Evolutionary conservation across 2,329 filamentous ascomycete species (phyloP).

Genomic region (Diaporthe velutina): DNA sequence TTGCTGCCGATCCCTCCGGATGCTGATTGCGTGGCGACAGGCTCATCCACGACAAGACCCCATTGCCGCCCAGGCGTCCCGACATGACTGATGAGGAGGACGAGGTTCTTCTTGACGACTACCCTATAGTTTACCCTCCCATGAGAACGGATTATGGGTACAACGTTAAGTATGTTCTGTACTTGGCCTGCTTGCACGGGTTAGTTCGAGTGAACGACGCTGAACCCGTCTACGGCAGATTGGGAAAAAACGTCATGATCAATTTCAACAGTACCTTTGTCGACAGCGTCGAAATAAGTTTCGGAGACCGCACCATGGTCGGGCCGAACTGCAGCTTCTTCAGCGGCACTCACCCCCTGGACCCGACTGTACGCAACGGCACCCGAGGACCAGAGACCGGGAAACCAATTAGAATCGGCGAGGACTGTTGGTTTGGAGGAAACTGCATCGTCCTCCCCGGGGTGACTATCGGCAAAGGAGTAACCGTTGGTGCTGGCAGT

Average conservation of each 20-base stretch:
- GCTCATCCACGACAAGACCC: slow-evolving; percentile 71
- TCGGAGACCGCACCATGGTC: slow-evolving; percentile 82
- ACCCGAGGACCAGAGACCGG: slow-evolving; percentile 81
- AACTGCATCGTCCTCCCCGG: slow-evolving; percentile 80
- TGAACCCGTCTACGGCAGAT: slow-evolving; percentile 47
- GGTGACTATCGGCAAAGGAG: slow-evolving; percentile 81
- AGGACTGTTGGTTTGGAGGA: slow-evolving; percentile 86
- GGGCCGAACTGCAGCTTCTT: slow-evolving; percentile 85
- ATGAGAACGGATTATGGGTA: slow-evolving; percentile 83
- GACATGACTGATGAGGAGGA: slow-evolving; percentile 69
- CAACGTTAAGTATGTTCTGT: slow-evolving; percentile 69
- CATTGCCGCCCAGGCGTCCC: slow-evolving; percentile 70
- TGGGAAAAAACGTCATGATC: slow-evolving; percentile 80
- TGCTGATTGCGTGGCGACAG: slow-evolving; percentile 54
- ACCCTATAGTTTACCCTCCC: slow-evolving; percentile 78
- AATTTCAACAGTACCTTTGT: slow-evolving; percentile 81
- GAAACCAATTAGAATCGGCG: slow-evolving; percentile 79
- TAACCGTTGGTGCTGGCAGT: slow-evolving; percentile 82
- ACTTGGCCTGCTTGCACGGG: neutral
- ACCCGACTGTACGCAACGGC: slow-evolving; percentile 80
- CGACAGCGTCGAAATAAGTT: slow-evolving; percentile 80
- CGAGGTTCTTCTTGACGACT: slow-evolving; percentile 70
- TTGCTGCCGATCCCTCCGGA: neutral
- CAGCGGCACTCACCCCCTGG: slow-evolving; percentile 81
- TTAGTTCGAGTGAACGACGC: neutral